Conservation (phyloP, 495 filamentous ascomycete genomes). For the Lineolata rhizophorae region DNA sequence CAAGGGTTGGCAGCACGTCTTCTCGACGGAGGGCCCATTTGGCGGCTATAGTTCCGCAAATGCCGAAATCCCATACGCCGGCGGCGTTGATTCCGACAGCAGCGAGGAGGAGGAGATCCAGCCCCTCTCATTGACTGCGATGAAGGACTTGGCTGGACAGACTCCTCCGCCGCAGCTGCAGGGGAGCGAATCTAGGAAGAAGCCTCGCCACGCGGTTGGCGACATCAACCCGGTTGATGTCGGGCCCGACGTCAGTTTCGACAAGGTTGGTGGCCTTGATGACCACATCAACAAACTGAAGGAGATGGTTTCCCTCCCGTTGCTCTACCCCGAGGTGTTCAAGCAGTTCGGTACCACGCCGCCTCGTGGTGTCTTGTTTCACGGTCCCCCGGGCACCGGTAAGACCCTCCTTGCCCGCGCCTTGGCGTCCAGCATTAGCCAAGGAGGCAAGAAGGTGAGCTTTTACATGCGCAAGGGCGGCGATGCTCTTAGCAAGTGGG, state of each 20-base stretch:
- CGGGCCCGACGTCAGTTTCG: constrained; percentile 77
- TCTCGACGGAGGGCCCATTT: constrained; percentile 77
- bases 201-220: constrained; percentile 41
- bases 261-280: constrained; percentile 73
- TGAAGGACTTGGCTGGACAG: too few relatives aligned
- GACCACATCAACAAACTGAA: constrained; percentile 89
- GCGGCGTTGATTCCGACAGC: constrained; percentile 86
- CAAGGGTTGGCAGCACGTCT: too few relatives aligned
- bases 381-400: constrained; percentile 91
- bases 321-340: constrained; percentile 94
- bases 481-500: constrained; percentile 95
- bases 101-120: constrained; percentile 71
- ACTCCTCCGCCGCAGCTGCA: too few relatives aligned
- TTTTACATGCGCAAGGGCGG: constrained; percentile 99
- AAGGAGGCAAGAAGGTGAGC: constrained; percentile 74
- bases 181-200: constrained; percentile 72
- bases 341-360: constrained; percentile 75
- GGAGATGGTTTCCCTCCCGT: constrained; percentile 87
- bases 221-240: constrained; percentile 91
- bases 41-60: too few relatives aligned
- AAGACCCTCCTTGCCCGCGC: constrained; percentile 89
- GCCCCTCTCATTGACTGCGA: too few relatives aligned
- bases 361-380: constrained; percentile 84
- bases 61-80: too few relatives aligned
- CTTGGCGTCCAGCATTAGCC: constrained; percentile 59